phyloP scores from a whole-genome alignment of 148 eudicot species.

The Vaccinium darrowii region DNA sequence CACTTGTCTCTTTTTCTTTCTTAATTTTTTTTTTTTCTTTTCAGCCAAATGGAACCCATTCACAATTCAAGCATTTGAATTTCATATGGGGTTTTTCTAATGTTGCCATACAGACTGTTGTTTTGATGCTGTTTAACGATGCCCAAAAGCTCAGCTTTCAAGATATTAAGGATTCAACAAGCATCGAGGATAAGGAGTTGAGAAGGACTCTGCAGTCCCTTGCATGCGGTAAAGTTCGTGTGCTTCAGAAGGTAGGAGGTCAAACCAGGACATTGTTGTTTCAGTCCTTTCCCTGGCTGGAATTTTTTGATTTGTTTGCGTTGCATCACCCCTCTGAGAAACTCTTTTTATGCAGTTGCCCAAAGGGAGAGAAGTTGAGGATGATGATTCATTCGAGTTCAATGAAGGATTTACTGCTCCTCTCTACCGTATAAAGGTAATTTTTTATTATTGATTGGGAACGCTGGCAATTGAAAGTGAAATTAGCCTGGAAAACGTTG shows the following conservation, averaged over 20 bases:
- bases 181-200: constrained; percentile 93
- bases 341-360: constrained; percentile 55
- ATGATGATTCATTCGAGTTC: constrained; percentile 73
- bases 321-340: background rate
- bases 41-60: background rate
- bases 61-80: constrained; percentile 4
- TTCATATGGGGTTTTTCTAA: constrained; percentile 12
- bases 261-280: background rate
- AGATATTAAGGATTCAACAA: constrained; percentile 91
- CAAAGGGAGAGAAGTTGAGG: constrained; percentile 94
- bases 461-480: background rate
- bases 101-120: constrained; percentile 62
- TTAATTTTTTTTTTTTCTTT: background rate
- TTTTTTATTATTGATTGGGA: background rate
- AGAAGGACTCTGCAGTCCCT: constrained; percentile 92
- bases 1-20: background rate
- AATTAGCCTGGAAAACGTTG: background rate
- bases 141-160: constrained; percentile 85
- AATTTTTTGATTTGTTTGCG: background rate
- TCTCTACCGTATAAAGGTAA: constrained; percentile 91
- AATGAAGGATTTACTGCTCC: constrained; percentile 82
- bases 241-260: constrained; percentile 69
- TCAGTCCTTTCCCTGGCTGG: background rate
- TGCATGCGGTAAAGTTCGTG: constrained; percentile 98
- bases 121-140: constrained; percentile 92